A percentile compares a stretch with the other conserved stretches of the same genome.
Evolutionary conservation across 495 filamentous ascomycete genomes (phyloP).

Genomic region (Evansstolkia leycettana): DNA sequence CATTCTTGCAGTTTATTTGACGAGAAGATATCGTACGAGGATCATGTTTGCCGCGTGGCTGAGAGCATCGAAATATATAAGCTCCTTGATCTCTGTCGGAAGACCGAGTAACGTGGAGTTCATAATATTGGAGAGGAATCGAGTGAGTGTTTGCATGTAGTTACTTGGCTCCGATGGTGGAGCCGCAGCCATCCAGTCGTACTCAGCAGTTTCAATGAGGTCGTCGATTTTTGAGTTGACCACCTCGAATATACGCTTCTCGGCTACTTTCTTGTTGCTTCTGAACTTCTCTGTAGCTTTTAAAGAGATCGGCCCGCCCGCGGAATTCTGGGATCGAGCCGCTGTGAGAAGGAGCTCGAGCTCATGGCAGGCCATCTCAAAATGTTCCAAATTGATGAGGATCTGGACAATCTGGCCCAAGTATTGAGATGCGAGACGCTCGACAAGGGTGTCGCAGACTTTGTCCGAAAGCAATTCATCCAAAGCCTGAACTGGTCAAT

Average conservation of each 20-base stretch:
- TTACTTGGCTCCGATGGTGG: conserved; percentile 61
- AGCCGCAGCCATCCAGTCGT: conserved; percentile 73
- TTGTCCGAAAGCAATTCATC: conserved; percentile 83
- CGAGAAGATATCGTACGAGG: conserved; percentile 34
- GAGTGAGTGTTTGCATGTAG: conserved; percentile 88
- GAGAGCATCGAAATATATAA: conserved; percentile 95
- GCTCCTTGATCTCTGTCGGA: conserved; percentile 87
- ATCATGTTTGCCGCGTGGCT: conserved; percentile 83
- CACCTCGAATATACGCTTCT: conserved; percentile 95
- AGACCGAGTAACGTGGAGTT: conserved; percentile 81
- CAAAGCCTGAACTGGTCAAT: conserved; percentile 41
- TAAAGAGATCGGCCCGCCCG: conserved; percentile 62
- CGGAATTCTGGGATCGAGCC: conserved; percentile 60
- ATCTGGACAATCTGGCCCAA: conserved; percentile 97
- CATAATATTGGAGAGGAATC: conserved; percentile 95
- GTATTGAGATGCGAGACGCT: conserved; percentile 82
- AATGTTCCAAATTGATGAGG: conserved; percentile 92
- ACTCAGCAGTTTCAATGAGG: conserved; percentile 90
- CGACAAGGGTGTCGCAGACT: conserved; percentile 80
- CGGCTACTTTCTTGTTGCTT: conserved; percentile 85
- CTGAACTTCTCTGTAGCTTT: conserved; percentile 75
- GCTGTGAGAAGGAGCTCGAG: conserved; percentile 72
- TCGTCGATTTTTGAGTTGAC: conserved; percentile 99
- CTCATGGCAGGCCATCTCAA: conserved; percentile 82
- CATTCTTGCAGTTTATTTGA: not conserved